Percentiles rank a stretch among this genome's conserved stretches.
Evolutionary conservation across 2,329 filamentous ascomycete genomes (phyloP).

Genomic region (Calonectria honghensis): DNA sequence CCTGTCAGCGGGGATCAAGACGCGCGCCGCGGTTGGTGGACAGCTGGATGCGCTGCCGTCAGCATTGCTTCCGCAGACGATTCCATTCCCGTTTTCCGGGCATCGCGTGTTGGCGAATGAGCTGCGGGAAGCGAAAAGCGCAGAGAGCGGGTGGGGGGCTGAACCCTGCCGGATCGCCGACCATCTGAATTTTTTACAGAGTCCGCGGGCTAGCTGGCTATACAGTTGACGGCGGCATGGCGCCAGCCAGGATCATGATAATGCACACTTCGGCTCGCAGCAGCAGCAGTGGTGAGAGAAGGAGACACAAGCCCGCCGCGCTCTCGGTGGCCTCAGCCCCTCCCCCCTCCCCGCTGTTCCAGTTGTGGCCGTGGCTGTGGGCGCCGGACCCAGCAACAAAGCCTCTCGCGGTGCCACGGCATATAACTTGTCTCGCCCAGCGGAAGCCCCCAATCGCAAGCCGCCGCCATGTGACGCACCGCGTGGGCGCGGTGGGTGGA

Average conservation of each 20-base stretch:
- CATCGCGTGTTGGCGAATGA: background rate
- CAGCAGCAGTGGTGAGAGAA: too few species aligned
- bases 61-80: conserved; percentile 15
- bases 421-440: conserved; percentile 10
- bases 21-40: conserved; percentile 1
- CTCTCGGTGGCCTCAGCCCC: conserved; percentile 11
- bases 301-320: background rate
- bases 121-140: background rate
- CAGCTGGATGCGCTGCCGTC: conserved; percentile 12
- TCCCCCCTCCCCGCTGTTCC: background rate
- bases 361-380: conserved; percentile 23
- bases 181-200: conserved; percentile 10
- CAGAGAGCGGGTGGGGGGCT: background rate
- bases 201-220: background rate
- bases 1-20: background rate
- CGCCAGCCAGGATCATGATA: conserved; percentile 9
- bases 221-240: conserved; percentile 2
- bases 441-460: background rate
- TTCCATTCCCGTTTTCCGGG: background rate
- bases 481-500: background rate
- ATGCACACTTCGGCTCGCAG: background rate
- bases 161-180: conserved; percentile 1
- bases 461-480: conserved; percentile 1
- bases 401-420: background rate
- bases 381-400: background rate